Evolutionary conservation across 2,329 filamentous ascomycete species (phyloP), one percentile per base, ranked within the genome.

Genomic region (Colletotrichum sp.): DNA sequence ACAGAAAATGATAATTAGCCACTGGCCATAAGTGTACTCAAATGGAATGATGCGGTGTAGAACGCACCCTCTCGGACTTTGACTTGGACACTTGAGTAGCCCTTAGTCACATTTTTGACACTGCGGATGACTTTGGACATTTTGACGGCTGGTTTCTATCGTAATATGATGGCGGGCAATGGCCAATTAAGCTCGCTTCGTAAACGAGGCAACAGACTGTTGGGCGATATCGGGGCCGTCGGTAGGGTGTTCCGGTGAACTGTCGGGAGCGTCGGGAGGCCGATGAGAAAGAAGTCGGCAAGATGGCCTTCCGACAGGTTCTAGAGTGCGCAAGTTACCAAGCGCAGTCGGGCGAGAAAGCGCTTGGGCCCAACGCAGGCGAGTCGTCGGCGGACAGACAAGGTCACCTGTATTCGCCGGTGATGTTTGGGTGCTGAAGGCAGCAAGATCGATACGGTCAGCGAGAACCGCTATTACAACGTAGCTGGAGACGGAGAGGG

Each of bases 31-130:
- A 7, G 44, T 25, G 44, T 52, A 52, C 11, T 52, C 44, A 52
- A 52, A 22, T 52, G 44, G 44, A 39, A 39, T 12, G 32, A 27
- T 22, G 16, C 48, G 30, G 6, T 60, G 28, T 32, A 27, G 25
- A 52, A 87, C 93, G 79, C 88, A 98, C 96, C 96, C 95, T 98
- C 96, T 88, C 96, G 93, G 86, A 99, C 97, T 89, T 98, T 98
- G 85, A 98, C 95, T 90, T 99, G 96, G 82, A 98, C 95, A 79
- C 91, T 93, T 44, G 96, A 98, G 85, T 99, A 99, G 81, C 97
- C 97, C 89, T 98, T 99, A 85, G 97, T 98, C 86, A 99, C 96
- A 90, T 98, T 99, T 89, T 98, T 98, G 82, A 98, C 96, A 84
- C 95, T 98, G 87, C 97, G 92, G 84, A 98, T 95, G 85, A 98